These are phyloP conservation scores for Thermochaetoides dissita DNA, from an alignment of 2,329 filamentous ascomycete genomes.

Conservation along the genomic window DNA sequence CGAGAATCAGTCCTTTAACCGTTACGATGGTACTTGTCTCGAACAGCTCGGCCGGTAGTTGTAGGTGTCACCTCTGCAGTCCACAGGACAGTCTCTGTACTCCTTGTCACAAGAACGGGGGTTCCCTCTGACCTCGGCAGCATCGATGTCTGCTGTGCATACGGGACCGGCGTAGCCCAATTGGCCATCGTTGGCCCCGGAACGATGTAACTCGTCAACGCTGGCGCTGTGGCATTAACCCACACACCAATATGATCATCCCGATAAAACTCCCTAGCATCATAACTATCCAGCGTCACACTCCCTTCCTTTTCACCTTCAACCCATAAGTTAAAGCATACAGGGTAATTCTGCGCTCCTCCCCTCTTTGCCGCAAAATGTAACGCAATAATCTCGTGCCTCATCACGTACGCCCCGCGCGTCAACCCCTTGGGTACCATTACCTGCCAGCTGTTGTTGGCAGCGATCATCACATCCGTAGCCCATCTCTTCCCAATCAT, in stretches of 20 bases:
- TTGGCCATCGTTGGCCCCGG: constrained; percentile 18
- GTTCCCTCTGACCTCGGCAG: constrained; percentile 12
- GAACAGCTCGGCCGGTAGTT: too few species aligned
- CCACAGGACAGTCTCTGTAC: constrained; percentile 12
- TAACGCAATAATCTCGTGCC: constrained; percentile 36
- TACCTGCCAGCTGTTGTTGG: constrained; percentile 38
- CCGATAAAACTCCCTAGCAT: constrained; percentile 16
- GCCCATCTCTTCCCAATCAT: constrained; percentile 23
- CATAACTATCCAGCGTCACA: constrained; percentile 7
- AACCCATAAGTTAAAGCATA: constrained; percentile 20
- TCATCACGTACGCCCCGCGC: constrained; percentile 36
- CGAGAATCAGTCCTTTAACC: too few species aligned
- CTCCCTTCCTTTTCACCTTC: constrained; percentile 1
- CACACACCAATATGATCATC: constrained; percentile 14
- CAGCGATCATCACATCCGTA: constrained; percentile 32
- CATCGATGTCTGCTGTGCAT: constrained; percentile 12
- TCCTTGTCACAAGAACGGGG: constrained; percentile 14
- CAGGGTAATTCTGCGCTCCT: constrained; percentile 21
- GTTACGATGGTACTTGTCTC: too few species aligned
- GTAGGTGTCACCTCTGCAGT: not conserved
- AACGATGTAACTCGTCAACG: constrained; percentile 14
- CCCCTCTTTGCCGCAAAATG: constrained; percentile 16
- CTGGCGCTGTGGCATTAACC: constrained; percentile 14
- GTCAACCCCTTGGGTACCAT: constrained; percentile 28
- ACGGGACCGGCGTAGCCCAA: constrained; percentile 15